phyloP scores from a whole-genome alignment of 1,284 basidiomycete species.

The Coniferiporia weirii region DNA sequence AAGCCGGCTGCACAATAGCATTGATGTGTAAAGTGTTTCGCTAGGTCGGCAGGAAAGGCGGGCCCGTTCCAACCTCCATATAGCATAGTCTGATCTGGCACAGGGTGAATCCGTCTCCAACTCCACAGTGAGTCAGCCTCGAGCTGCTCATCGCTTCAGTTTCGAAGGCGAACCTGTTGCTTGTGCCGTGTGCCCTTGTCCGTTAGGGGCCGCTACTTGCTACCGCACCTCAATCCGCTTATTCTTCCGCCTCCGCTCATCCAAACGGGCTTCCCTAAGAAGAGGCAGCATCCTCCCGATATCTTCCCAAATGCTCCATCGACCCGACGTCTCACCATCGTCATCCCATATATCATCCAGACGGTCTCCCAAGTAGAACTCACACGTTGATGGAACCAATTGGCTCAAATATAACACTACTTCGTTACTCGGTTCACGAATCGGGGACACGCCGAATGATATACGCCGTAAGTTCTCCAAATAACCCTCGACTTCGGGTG shows the following conservation, averaged over 20 bases:
- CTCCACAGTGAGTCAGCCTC: too few species aligned
- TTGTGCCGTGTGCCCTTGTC: too few species aligned
- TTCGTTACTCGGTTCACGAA: not conserved
- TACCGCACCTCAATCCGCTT: too few species aligned
- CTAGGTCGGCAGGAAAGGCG: too few species aligned
- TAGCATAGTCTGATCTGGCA: too few species aligned
- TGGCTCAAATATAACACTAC: not conserved
- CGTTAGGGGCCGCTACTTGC: too few species aligned
- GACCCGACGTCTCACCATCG: not conserved
- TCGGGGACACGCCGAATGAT: not conserved
- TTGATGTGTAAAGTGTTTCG: too few species aligned
- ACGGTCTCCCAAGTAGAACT: not conserved
- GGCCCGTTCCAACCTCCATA: too few species aligned
- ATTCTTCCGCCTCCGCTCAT: not conserved
- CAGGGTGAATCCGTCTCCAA: too few species aligned
- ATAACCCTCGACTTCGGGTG: not conserved
- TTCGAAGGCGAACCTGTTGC: too few species aligned
- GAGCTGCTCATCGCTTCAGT: too few species aligned
- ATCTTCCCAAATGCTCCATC: not conserved
- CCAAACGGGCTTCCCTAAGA: not conserved
- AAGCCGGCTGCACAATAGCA: too few species aligned
- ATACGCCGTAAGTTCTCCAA: not conserved
- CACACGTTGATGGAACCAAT: not conserved
- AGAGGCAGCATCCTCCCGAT: not conserved
- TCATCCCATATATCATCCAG: not conserved